Base-by-base conservation (phyloP, 306 rosid genomes). In the Trifolium pratense region DNA sequence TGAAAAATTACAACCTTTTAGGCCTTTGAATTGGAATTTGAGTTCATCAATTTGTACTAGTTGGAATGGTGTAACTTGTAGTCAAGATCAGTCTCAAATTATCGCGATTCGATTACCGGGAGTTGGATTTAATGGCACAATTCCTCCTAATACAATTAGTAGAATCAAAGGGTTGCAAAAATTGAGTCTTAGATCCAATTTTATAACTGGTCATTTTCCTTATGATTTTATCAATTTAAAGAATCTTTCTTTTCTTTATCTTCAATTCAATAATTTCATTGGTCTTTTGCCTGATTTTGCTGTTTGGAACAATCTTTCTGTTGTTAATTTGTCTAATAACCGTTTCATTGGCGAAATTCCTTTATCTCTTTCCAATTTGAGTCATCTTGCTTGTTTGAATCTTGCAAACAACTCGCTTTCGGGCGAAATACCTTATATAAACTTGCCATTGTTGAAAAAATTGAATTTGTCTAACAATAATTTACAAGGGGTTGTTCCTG, bases 21-120 rank as follows among this genome's bases (percentile, higher is more conserved):
- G 90, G 26, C 29, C 85, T 48, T 87, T 92, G 6, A 90, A 92
- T 59, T 92, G 98, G 98, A 75, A 87, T 29, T 79, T 76, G 53
- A 63, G 34, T 36, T 78, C 87, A 66, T 82, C 88, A 1, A 87
- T 80, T 6, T 90, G 98, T 59, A 74, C 66, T 70, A 43, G 43
- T 78, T 92, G 98, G 98, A 89, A 85, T 69, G 98, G 98, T 17
- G 84, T 90, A 37, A 86, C 90, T 73, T 92, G 98, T 48, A 77
- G 75, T 63, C 59, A 42, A 48, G 89, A 86, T 5, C 60, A 75
- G 43, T 83, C 97, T 7, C 81, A 84, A 10, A 87, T 92, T 8
- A 49, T 79, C 10, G 86, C 88, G 36, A 83, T 92, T 42, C 82
- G 92, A 13, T 78, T 92, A 43, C 98, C 96, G 4, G 92, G 88